phyloP scores from a whole-genome alignment of 768 basidiomycete species.

The Leccinum fibrillosum region DNA sequence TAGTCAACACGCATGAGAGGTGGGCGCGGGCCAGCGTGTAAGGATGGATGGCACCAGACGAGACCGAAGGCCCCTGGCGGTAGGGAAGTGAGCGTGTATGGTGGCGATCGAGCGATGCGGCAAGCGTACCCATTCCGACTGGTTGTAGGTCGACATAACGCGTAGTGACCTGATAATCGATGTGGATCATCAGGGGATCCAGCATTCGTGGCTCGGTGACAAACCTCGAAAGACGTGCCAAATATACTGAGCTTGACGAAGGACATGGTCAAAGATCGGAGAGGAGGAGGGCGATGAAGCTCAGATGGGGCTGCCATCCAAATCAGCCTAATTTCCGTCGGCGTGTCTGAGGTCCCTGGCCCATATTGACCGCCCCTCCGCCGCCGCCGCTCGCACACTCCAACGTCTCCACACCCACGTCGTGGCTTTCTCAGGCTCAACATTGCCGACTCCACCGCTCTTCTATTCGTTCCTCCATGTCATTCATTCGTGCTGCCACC shows the following conservation, averaged over 20 bases:
- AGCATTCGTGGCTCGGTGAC: constrained; percentile 13
- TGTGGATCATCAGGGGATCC: constrained; percentile 19
- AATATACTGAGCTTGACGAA: constrained; percentile 99
- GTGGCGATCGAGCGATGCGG: constrained; percentile 6
- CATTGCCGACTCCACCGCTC: not conserved
- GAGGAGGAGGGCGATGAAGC: constrained; percentile 1
- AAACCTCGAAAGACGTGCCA: constrained; percentile 93
- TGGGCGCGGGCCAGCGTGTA: not conserved
- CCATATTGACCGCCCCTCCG: not conserved
- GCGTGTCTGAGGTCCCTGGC: constrained; percentile 23
- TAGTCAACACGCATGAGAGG: constrained; percentile 31
- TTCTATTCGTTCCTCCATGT: constrained; percentile 33
- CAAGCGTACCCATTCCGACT: constrained; percentile 90
- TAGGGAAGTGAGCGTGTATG: constrained; percentile 17
- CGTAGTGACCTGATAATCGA: constrained; percentile 69
- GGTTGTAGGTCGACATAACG: constrained; percentile 99
- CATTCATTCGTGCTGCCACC: constrained; percentile 38
- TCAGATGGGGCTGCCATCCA: constrained; percentile 6
- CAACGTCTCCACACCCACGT: not conserved
- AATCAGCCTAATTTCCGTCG: constrained; percentile 13
- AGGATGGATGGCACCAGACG: constrained; percentile 67
- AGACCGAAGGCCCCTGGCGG: constrained; percentile 85
- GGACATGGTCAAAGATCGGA: constrained; percentile 51
- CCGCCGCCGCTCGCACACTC: not conserved
- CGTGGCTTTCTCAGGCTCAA: constrained; percentile 15